Conservation (phyloP, 768 basidiomycete genomes). For the Lentinula guzmanii region DNA sequence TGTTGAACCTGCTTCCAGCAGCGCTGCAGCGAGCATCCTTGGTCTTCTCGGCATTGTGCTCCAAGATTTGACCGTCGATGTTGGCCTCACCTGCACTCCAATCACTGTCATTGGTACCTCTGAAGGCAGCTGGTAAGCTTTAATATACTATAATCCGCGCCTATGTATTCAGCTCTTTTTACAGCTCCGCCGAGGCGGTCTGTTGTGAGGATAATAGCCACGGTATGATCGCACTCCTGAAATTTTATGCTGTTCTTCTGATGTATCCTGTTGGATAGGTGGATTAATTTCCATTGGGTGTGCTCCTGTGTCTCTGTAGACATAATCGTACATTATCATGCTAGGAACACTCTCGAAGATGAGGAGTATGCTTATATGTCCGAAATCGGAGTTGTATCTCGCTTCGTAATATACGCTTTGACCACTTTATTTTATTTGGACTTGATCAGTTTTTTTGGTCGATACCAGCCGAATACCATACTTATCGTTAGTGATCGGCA, state of each 20-base stretch:
- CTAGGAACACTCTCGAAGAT: too few species aligned
- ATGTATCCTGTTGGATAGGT: not conserved
- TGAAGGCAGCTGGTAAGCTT: not conserved
- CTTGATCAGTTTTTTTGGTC: too few species aligned
- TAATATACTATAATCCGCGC: too few species aligned
- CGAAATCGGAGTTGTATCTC: not conserved
- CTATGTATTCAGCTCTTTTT: not conserved
- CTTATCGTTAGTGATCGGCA: too few species aligned
- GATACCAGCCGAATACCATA: too few species aligned
- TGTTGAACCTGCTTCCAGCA: not conserved
- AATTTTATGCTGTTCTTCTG: not conserved
- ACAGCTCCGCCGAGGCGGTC: constrained; percentile 1
- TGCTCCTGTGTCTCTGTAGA: not conserved
- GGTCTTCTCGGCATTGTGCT: not conserved
- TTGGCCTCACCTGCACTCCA: constrained; percentile 2
- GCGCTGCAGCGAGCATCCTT: not conserved
- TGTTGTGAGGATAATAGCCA: constrained; percentile 1
- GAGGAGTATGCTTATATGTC: too few species aligned
- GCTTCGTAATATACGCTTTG: too few species aligned
- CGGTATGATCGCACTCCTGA: not conserved
- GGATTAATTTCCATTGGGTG: not conserved
- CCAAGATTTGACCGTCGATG: constrained; percentile 2
- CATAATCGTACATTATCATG: too few species aligned
- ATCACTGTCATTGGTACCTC: constrained; percentile 1
- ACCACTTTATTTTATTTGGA: too few species aligned